Evolutionary conservation across 768 basidiomycete species (phyloP).

Genomic region (Imleria badia): DNA sequence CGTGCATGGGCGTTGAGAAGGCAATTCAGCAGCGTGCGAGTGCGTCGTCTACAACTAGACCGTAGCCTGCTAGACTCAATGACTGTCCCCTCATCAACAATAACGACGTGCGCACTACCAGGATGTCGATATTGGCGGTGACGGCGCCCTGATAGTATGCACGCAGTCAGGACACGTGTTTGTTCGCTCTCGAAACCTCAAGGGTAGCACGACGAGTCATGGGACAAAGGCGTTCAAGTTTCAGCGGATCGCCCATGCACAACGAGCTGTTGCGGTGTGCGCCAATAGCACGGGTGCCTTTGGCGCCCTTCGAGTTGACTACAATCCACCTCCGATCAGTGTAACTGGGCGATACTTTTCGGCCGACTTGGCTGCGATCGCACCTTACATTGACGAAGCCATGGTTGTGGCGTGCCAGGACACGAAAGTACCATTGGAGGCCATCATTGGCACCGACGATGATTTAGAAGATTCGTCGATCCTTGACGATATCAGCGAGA

Average conservation of each 20-base stretch:
- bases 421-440: background rate
- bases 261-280: conserved; percentile 82
- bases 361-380: conserved; percentile 63
- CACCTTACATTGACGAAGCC: conserved; percentile 49
- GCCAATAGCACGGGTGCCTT: conserved; percentile 88
- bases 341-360: conserved; percentile 56
- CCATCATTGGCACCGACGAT: conserved; percentile 26
- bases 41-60: conserved; percentile 30
- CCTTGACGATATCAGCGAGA: conserved; percentile 35
- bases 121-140: conserved; percentile 88
- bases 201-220: conserved; percentile 21
- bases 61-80: background rate
- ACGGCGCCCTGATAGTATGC: conserved; percentile 88
- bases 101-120: conserved; percentile 24
- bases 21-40: conserved; percentile 81
- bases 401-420: background rate
- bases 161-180: conserved; percentile 96
- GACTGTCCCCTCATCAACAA: background rate
- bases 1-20: conserved; percentile 88
- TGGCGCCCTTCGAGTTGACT: conserved; percentile 79
- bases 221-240: conserved; percentile 67
- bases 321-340: conserved; percentile 52
- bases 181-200: conserved; percentile 62
- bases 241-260: conserved; percentile 74
- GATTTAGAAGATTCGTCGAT: conserved; percentile 41